Percentiles rank a stretch among this genome's conserved stretches.
phyloP scores from a whole-genome alignment of 2,329 filamentous ascomycete species.

The Monosporascus sp. region DNA sequence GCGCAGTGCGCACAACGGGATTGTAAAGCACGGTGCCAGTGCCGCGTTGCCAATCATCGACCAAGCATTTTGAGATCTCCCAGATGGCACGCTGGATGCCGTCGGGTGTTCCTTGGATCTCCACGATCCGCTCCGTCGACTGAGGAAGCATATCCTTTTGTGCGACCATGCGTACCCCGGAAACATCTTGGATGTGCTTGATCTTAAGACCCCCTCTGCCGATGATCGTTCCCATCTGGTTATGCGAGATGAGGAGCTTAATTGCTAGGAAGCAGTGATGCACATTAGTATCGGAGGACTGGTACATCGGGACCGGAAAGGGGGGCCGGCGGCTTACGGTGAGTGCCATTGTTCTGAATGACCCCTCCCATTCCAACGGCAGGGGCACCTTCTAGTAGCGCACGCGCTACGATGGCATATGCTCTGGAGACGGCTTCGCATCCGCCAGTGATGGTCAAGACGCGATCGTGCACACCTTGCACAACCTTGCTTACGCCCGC shows the following conservation, averaged over 20 bases:
- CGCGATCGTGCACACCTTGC: constrained; percentile 92
- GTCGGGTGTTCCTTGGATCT: constrained; percentile 90
- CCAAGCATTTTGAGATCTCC: constrained; percentile 98
- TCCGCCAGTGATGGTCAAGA: constrained; percentile 88
- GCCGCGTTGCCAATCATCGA: constrained; percentile 96
- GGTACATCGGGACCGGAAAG: constrained; percentile 6
- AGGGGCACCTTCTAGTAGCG: constrained; percentile 86
- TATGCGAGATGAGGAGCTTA: constrained; percentile 97
- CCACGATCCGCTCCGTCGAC: constrained; percentile 95
- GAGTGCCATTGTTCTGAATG: constrained; percentile 81
- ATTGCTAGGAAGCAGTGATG: constrained; percentile 57
- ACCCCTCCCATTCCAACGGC: constrained; percentile 95
- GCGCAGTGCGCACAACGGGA: constrained; percentile 82
- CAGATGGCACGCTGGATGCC: constrained; percentile 94
- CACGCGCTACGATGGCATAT: constrained; percentile 88
- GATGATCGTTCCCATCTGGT: constrained; percentile 99
- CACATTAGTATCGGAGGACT: constrained; percentile 18
- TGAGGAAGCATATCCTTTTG: constrained; percentile 99
- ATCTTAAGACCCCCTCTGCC: constrained; percentile 95
- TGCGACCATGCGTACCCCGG: constrained; percentile 96
- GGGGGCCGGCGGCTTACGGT: constrained; percentile 61
- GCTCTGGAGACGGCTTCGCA: constrained; percentile 86
- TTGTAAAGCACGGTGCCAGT: constrained; percentile 98
- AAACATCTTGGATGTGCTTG: constrained; percentile 97
- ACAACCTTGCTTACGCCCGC: constrained; percentile 99